Conservation (phyloP, 2,329 filamentous ascomycete genomes). For the Hirsutella minnesotensis region DNA sequence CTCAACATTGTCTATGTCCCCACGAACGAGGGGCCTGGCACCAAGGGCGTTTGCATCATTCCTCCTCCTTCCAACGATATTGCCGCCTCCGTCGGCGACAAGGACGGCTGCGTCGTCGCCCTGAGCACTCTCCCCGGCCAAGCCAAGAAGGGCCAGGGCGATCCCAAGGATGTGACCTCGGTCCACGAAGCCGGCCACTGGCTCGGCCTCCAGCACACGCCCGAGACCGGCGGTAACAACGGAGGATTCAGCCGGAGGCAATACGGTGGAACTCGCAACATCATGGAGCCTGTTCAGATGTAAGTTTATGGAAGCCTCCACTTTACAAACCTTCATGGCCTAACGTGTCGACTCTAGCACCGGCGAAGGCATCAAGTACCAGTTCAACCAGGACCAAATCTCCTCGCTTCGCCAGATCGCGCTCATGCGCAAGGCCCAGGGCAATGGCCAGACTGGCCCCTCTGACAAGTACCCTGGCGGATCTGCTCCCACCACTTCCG, state of each 20-base stretch:
- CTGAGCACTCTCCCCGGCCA: not conserved
- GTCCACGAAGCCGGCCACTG: not conserved
- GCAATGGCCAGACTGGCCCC: not conserved
- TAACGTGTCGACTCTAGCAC: not conserved
- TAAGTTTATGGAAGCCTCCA: not conserved
- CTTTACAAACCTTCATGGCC: not conserved
- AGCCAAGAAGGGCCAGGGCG: not conserved
- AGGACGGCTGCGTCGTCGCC: not conserved
- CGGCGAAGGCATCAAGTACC: not conserved
- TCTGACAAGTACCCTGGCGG: too few relatives aligned
- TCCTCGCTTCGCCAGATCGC: not conserved
- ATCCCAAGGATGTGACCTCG: not conserved
- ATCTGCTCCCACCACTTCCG: too few relatives aligned
- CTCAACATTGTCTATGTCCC: not conserved
- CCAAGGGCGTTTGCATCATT: not conserved
- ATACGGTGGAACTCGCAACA: not conserved
- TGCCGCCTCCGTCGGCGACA: not conserved
- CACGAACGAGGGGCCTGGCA: not conserved
- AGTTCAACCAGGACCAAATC: not conserved
- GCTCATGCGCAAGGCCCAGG: not conserved
- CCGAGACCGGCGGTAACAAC: not conserved
- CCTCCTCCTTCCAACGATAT: not conserved
- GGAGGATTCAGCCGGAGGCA: not conserved
- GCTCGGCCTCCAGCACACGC: not conserved
- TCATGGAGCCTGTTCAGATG: not conserved